These are phyloP conservation scores for Metschnikowia rubicola DNA, from an alignment of 805 yeast genomes.

Conservation along the genomic window DNA sequence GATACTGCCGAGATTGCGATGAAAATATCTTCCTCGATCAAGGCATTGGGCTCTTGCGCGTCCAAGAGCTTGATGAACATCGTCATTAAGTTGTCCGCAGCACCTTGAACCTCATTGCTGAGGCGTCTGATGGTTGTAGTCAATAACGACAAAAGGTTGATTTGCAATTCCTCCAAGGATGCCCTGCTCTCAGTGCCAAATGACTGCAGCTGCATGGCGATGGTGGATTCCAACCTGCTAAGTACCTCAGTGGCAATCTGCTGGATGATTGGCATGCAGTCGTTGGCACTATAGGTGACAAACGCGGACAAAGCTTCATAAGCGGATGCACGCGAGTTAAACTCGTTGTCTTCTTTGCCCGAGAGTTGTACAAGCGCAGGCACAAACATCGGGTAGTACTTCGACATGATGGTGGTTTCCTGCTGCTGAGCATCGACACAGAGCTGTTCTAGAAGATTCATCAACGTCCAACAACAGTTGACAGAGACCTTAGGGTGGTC, in stretches of 20 bases:
- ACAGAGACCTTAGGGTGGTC: constrained; percentile 93
- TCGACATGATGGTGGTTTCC: constrained; percentile 64
- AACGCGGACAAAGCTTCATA: constrained; percentile 87
- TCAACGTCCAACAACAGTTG: constrained; percentile 97
- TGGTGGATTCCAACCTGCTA: constrained; percentile 66
- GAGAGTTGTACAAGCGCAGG: constrained; percentile 70
- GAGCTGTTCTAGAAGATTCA: constrained; percentile 85
- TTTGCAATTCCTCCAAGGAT: constrained; percentile 83
- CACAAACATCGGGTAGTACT: constrained; percentile 64
- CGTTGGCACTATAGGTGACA: constrained; percentile 70
- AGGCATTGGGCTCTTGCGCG: constrained; percentile 58
- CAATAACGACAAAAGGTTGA: constrained; percentile 71
- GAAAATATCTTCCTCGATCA: constrained; percentile 91
- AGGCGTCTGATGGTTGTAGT: constrained; percentile 84
- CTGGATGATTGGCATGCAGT: constrained; percentile 65
- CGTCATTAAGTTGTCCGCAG: constrained; percentile 82
- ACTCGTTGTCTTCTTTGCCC: constrained; percentile 74
- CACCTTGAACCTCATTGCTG: constrained; percentile 58
- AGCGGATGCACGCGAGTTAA: constrained; percentile 89
- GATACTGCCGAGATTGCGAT: constrained; percentile 91
- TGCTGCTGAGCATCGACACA: constrained; percentile 47
- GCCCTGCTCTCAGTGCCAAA: constrained; percentile 67
- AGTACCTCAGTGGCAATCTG: constrained; percentile 73
- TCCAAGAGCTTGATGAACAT: constrained; percentile 69
- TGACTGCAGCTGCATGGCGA: constrained; percentile 53